Evolutionary conservation across 495 filamentous ascomycete genomes (phyloP), one percentile per base, ranked within the genome.

Genomic region (Penicillium maclennaniae): DNA sequence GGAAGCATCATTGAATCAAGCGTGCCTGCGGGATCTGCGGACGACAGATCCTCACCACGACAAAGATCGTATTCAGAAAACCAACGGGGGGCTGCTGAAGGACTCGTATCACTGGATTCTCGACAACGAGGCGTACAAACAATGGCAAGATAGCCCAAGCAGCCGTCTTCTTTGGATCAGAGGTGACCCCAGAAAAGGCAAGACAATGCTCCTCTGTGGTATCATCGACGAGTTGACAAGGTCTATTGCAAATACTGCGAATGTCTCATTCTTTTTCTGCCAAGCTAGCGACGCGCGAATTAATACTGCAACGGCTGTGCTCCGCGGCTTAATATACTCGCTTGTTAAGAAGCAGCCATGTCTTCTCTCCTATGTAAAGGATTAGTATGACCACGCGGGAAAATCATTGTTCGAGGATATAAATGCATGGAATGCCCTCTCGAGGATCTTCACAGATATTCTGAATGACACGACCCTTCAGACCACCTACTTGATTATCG

Each of bases 241-340:
- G 15, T 38, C 19, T 2, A 0, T 19, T 51, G 54, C 15, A n/a
- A 39, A 49, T 25, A 47, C 19, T 34, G 19, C 54, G 1, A 54
- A 31, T 20, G 45, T 79, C 7, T 68, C 67, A 9, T 79, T 70
- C 59, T 80, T 80, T 61, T 77, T 80, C 58, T 79, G 72, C 48
- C 70, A 79, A 56, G 67, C 63, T 23, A 67, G 68, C 12, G 54
- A 73, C 37, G 8, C 23, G 0, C 54, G 60, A 9, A 47, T 78
- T 25, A 72, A 73, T 53, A 72, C 67, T 47, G 66, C 72, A n/a
- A 67, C 63, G 6, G 60, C 69, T 8, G 66, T 77, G 1, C 54
- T 78, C 5, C 65, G 72, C 1, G 69, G 73, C 20, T 53, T 79
- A 10, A 71, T 77, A 3, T 79, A 66, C 61, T 44, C 66, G 12